Conservation (phyloP, 306 rosid species). For the Citrullus colocynthis region DNA sequence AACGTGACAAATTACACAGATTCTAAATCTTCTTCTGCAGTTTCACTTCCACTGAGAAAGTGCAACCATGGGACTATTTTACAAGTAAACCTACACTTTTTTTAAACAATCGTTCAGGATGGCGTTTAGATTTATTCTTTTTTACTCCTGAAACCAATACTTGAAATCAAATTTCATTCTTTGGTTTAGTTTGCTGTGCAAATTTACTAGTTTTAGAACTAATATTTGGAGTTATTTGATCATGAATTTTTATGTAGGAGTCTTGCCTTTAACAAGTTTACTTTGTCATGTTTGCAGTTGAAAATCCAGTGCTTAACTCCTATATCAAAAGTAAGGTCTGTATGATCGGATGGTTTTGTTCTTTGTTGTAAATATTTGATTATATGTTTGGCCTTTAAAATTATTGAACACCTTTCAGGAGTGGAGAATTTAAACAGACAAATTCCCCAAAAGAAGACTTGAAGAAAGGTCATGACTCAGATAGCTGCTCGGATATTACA, state of each 20-base stretch:
- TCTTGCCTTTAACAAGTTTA: not conserved
- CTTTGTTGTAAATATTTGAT: not conserved
- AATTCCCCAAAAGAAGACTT: conserved; percentile 12
- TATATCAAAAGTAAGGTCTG: conserved; percentile 28
- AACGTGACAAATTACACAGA: conserved; percentile 22
- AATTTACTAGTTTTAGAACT: not conserved
- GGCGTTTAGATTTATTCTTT: not conserved
- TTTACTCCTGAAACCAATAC: not conserved
- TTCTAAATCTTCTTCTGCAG: conserved; percentile 17
- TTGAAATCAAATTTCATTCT: not conserved
- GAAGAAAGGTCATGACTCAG: conserved; percentile 14
- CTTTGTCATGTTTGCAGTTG: conserved; percentile 25
- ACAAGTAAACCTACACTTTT: conserved; percentile 15
- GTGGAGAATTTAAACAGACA: conserved; percentile 20
- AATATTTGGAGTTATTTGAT: not conserved
- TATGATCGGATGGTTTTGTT: conserved; percentile 7
- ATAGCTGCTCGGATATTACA: conserved; percentile 26
- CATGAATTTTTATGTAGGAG: not conserved
- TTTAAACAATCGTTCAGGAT: not conserved
- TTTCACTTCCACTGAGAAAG: conserved; percentile 24
- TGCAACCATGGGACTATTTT: conserved; percentile 25
- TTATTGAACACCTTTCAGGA: conserved; percentile 16
- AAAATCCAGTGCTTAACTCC: conserved; percentile 37
- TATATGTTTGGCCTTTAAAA: not conserved
- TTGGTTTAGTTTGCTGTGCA: not conserved